Conservation (phyloP, 257 asterid species). For the Solanum peruvianum region DNA sequence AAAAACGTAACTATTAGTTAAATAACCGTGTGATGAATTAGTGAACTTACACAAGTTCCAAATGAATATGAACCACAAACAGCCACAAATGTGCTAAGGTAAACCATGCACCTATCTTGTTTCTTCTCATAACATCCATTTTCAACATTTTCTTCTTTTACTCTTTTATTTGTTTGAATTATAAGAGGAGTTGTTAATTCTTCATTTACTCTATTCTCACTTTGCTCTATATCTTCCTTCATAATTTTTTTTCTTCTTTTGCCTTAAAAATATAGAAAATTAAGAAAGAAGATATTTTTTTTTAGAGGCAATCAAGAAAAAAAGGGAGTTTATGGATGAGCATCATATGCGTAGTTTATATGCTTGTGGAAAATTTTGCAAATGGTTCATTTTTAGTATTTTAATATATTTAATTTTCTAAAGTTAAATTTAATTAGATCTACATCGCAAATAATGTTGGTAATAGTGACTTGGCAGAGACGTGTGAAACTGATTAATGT, state of each 20-base stretch:
- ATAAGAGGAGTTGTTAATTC: constrained; percentile 46
- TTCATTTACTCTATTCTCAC: constrained; percentile 5
- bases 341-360: neutral
- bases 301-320: neutral
- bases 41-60: constrained; percentile 67
- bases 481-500: neutral
- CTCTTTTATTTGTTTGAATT: constrained; percentile 6
- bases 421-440: neutral
- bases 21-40: neutral
- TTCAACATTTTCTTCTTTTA: constrained; percentile 2
- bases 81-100: constrained; percentile 64
- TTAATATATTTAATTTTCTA: neutral
- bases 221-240: constrained; percentile 28
- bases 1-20: neutral
- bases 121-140: constrained; percentile 6
- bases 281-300: neutral
- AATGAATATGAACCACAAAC: constrained; percentile 85
- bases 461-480: neutral
- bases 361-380: neutral
- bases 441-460: neutral
- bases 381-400: neutral
- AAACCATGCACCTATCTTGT: constrained; percentile 67
- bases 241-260: neutral
- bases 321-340: neutral
- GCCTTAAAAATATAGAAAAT: neutral